Conservation (phyloP, 345 rosid genomes). For the Fremontodendron californicum region DNA sequence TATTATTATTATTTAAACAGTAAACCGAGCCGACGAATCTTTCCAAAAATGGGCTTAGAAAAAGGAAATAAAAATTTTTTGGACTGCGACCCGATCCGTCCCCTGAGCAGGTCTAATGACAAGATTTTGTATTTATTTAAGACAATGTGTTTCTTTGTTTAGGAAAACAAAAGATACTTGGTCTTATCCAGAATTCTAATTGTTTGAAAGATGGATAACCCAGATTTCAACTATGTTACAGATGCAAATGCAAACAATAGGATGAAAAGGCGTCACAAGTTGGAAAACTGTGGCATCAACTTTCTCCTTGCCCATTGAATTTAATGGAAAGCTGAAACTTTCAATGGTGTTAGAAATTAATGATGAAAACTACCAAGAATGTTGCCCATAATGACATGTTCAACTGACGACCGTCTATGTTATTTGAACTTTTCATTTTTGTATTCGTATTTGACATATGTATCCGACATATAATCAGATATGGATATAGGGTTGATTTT, state of each 20-base stretch:
- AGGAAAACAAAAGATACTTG: background rate
- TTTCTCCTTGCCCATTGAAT: no score
- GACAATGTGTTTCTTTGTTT: background rate
- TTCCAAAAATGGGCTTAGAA: no score
- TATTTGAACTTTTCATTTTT: no score
- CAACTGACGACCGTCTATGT: background rate
- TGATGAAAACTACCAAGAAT: conserved; percentile 17
- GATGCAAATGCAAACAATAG: background rate
- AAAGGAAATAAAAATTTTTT: no score
- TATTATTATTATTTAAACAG: no score
- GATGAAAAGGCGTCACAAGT: background rate
- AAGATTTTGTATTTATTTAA: background rate
- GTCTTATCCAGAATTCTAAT: background rate
- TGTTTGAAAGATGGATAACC: background rate
- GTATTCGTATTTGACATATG: no score
- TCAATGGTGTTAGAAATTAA: background rate
- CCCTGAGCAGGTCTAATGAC: no score
- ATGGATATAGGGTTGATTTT: no score
- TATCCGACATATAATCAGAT: no score
- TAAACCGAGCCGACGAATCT: no score
- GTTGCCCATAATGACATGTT: conserved; percentile 23
- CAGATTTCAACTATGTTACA: background rate
- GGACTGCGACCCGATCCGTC: no score
- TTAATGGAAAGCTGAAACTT: background rate
- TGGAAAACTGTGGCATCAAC: no score